Conservation (phyloP, 768 basidiomycete species). For the Amylocystis lapponica region DNA sequence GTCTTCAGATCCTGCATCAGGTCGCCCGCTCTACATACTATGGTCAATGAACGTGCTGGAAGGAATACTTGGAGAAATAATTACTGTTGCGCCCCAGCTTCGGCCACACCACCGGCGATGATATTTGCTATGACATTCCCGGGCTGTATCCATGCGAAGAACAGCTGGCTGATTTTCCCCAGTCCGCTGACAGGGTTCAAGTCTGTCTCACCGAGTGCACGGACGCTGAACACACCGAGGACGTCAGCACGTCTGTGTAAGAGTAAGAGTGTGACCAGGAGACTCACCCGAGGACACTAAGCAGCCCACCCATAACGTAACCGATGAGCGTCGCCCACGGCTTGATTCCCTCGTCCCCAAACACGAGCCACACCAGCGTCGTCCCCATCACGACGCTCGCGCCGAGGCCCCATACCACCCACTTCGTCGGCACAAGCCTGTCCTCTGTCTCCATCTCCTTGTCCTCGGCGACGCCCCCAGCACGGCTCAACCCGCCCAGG, state of each 20-base stretch:
- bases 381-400: conserved; percentile 65
- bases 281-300: conserved; percentile 83
- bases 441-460: conserved; percentile 74
- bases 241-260: background rate
- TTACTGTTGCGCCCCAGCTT: conserved; percentile 91
- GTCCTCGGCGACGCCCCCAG: conserved; percentile 7
- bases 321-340: conserved; percentile 93
- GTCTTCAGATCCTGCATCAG: conserved; percentile 99
- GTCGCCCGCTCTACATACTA: conserved; percentile 66
- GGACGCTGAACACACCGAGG: conserved; percentile 52
- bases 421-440: conserved; percentile 71
- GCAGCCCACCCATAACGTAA: conserved; percentile 72
- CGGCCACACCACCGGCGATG: conserved; percentile 94
- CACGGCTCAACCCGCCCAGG: background rate
- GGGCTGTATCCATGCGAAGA: conserved; percentile 92
- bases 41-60: too few species aligned
- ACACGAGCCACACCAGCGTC: conserved; percentile 79
- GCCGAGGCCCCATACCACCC: conserved; percentile 69
- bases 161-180: conserved; percentile 90
- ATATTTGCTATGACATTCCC: conserved; percentile 97
- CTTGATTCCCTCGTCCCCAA: conserved; percentile 87
- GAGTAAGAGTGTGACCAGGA: background rate
- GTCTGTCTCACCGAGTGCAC: conserved; percentile 94
- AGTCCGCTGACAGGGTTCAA: conserved; percentile 88
- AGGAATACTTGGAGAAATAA: too few species aligned